These are phyloP conservation scores for Grammothele lineata DNA, from an alignment of 768 basidiomycete genomes.

Conservation along the genomic window DNA sequence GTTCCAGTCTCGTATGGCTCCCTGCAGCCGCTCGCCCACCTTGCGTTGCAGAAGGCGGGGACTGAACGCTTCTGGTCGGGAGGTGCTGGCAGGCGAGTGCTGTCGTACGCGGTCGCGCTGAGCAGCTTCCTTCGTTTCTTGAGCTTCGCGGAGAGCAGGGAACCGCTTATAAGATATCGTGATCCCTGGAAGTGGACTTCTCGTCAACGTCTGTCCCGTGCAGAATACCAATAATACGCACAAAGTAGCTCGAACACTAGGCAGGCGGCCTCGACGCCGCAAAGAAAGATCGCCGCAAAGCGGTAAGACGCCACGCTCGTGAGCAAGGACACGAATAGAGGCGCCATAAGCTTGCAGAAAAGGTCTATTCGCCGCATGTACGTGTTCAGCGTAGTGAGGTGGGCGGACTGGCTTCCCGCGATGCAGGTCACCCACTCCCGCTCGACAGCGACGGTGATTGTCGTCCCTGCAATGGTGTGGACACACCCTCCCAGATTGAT, in stretches of 20 bases:
- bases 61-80: too few relatives aligned
- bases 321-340: constrained; percentile 46
- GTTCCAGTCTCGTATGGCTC: constrained; percentile 29
- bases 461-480: constrained; percentile 36
- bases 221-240: too few relatives aligned
- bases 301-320: constrained; percentile 33
- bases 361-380: constrained; percentile 40
- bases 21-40: constrained; percentile 1
- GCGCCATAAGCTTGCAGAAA: constrained; percentile 44
- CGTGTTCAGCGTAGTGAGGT: constrained; percentile 41
- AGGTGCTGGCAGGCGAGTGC: too few relatives aligned
- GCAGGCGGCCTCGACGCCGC: constrained; percentile 31
- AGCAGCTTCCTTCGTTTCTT: constrained; percentile 17
- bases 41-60: too few relatives aligned
- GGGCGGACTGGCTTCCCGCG: constrained; percentile 28
- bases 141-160: constrained; percentile 28
- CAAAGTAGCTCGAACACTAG: constrained; percentile 39
- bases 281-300: constrained; percentile 30
- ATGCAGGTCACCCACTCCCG: constrained; percentile 49
- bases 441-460: constrained; percentile 43
- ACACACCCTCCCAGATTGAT: constrained; percentile 32
- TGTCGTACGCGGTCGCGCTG: neutral
- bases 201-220: too few relatives aligned
- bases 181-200: constrained; percentile 26
- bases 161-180: constrained; percentile 35